Evolutionary conservation across 2,329 filamentous ascomycete genomes (phyloP), one percentile per base, ranked within the genome.

Genomic region (Gliomastix tumulicola): DNA sequence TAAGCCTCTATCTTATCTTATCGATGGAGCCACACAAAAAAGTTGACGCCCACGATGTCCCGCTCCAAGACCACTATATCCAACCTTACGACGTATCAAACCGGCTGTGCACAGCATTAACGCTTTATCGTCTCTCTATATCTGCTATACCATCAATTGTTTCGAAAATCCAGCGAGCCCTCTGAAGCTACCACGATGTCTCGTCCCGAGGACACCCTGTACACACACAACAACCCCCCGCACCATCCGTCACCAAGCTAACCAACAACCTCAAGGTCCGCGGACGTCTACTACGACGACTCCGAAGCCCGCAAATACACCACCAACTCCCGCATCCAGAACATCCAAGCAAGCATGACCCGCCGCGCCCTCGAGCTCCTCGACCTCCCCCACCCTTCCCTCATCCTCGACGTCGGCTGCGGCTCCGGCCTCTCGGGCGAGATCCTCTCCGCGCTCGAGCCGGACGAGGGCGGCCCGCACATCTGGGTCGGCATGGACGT

Each of bases 401-500:
- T 97, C 36, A 89, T 98, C 55, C 86, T 98, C 56, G 92, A 98
- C 57, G 68, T 97, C n/a, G 92, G 92, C 58, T 97, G 92, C 62
- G 92, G 92, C 53, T 94, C 86, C 48, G 92, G 92, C 12, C 79
- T 98, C 17, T 94, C 87, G 0, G 92, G 92, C 55, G 89, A 96
- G 59, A 96, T 97, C 41, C 76, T 98, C 32, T 88, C 87, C 11
- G 69, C 79, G n/a, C 66, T 83, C 1, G 61, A 71, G 1, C 69
- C 75, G 3, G 74, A 81, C 10, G 80, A 88, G 41, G 85, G 85
- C 37, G 88, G 88, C 0, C 88, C 88, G 5, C 92, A 98, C 65
- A 81, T 82, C 2, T 98, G 92, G 92, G 71, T 97, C n/a, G 92
- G 92, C 41, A 90, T 97, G 84, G 92, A 98, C 56, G 82, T 98